phyloP scores from a whole-genome alignment of 116 monocot species.

The Cymodocea nodosa region DNA sequence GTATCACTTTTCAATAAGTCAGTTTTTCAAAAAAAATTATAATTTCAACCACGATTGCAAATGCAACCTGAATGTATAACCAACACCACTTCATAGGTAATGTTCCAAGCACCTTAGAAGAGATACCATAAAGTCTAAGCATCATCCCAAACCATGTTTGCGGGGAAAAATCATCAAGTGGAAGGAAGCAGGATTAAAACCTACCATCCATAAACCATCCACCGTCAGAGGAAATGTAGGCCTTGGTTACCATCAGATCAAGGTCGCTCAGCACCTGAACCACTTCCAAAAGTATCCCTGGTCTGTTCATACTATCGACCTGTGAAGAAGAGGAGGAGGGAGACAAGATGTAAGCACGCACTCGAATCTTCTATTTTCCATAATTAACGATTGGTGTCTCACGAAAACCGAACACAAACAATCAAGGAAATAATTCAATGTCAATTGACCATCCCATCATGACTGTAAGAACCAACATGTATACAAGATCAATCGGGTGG shows the following conservation, averaged over 20 bases:
- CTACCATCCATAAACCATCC: conserved; percentile 96
- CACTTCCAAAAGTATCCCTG: conserved; percentile 81
- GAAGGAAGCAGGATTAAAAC: not conserved
- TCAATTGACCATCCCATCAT: too few species aligned
- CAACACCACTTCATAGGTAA: too few species aligned
- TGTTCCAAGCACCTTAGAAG: not conserved
- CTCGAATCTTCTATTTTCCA: not conserved
- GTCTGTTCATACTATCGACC: conserved; percentile 85
- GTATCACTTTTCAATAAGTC: too few species aligned
- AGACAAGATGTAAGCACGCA: not conserved
- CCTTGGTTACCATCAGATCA: conserved; percentile 67
- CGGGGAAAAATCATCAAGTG: too few species aligned
- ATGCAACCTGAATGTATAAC: too few species aligned
- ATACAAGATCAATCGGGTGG: too few species aligned
- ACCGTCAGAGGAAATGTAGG: conserved; percentile 92
- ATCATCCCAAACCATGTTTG: not conserved
- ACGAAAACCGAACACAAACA: too few species aligned
- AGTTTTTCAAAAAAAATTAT: too few species aligned
- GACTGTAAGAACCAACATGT: not conserved
- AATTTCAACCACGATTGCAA: too few species aligned
- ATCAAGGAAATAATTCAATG: too few species aligned
- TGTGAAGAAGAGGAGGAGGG: conserved; percentile 5
- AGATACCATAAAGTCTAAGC: too few species aligned
- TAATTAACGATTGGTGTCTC: too few species aligned
- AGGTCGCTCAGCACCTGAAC: conserved; percentile 86